Conservation (phyloP, 441 rosid species). For the Aleurites moluccanus region DNA sequence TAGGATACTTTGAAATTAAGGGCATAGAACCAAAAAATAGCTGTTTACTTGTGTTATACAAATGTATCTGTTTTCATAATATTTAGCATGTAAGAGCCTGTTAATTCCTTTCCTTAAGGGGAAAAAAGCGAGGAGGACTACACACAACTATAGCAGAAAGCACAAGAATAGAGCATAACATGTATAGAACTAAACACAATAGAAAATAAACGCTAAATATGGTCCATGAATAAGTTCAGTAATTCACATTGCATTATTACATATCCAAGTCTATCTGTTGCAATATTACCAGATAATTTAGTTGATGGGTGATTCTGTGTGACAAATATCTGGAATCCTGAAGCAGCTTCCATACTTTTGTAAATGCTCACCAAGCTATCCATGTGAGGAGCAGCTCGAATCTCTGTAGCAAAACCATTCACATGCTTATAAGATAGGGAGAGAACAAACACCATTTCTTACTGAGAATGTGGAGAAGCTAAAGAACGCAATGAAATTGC, state of each 20-base stretch:
- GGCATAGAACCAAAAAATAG: neutral
- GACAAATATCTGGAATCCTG: conserved; percentile 61
- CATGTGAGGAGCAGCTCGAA: conserved; percentile 90
- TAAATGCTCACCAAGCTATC: conserved; percentile 85
- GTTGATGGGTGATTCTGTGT: conserved; percentile 44
- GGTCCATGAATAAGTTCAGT: neutral
- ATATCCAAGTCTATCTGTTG: neutral
- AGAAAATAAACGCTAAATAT: neutral
- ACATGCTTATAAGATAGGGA: neutral
- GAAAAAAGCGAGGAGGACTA: neutral
- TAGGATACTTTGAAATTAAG: neutral
- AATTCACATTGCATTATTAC: neutral
- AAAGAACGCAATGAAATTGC: neutral
- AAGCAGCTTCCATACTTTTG: conserved; percentile 87
- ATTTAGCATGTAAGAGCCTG: neutral
- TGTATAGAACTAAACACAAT: neutral
- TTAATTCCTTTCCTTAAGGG: neutral
- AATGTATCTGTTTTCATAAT: neutral
- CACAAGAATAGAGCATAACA: neutral
- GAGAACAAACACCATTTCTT: neutral
- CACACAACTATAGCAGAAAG: neutral
- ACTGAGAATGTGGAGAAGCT: neutral
- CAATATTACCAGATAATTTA: conserved; percentile 46
- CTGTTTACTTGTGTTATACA: neutral
- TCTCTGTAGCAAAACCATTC: conserved; percentile 43